A percentile compares a stretch with the other conserved stretches of the same genome.
These are phyloP conservation scores for Dothistroma septosporum DNA, from an alignment of 2,329 filamentous ascomycete genomes.

Conservation along the genomic window DNA sequence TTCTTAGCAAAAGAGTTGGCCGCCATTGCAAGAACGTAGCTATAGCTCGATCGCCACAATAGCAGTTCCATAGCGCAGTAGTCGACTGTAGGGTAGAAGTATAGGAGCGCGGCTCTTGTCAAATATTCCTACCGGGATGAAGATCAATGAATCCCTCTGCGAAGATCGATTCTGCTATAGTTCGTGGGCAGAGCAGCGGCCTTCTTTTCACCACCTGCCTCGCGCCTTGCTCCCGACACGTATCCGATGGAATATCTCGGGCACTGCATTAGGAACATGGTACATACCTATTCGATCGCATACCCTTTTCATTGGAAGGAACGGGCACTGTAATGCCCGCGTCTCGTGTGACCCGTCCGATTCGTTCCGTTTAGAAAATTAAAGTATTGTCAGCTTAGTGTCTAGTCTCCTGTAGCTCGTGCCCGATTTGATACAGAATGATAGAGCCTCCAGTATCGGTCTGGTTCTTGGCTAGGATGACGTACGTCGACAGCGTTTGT, in stretches of 20 bases:
- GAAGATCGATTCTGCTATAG: too few species aligned
- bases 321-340: constrained; percentile 58
- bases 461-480: constrained; percentile 51
- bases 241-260: too few species aligned
- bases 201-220: too few species aligned
- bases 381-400: constrained; percentile 45
- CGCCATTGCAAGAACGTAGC: too few species aligned
- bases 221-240: too few species aligned
- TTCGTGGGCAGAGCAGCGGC: too few species aligned
- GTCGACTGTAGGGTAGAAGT: too few species aligned
- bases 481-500: constrained; percentile 43
- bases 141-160: too few species aligned
- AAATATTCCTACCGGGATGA: neutral
- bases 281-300: constrained; percentile 42
- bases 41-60: too few species aligned
- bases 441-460: constrained; percentile 57
- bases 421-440: constrained; percentile 57
- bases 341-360: constrained; percentile 52
- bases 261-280: too few species aligned
- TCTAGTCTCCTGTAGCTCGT: constrained; percentile 44
- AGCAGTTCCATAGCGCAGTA: too few species aligned
- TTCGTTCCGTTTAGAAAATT: constrained; percentile 52
- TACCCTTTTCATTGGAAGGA: constrained; percentile 58
- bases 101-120: neutral
- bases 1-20: too few species aligned